Conservation (phyloP, 2,329 filamentous ascomycete species). For the Lasiodiplodia hormozganensis region DNA sequence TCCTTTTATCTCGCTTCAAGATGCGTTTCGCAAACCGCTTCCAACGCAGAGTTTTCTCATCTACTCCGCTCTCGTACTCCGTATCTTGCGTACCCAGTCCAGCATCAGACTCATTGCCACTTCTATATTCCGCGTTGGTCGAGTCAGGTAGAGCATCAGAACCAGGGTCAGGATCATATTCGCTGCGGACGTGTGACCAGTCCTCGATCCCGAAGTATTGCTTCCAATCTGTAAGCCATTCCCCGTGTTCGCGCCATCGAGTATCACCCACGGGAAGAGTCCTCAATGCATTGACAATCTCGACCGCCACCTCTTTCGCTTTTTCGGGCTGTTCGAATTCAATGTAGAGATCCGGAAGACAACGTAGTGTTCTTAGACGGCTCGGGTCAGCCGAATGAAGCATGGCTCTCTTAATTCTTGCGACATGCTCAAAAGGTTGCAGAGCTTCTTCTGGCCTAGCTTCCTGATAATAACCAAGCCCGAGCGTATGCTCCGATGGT, state of each 20-base stretch:
- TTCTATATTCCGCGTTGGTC: too few species aligned
- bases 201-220: not conserved
- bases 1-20: too few species aligned
- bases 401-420: not conserved
- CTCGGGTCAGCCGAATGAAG: not conserved
- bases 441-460: not conserved
- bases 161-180: not conserved
- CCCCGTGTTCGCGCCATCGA: not conserved
- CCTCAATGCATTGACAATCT: not conserved
- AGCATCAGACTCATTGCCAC: too few species aligned
- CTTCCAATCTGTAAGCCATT: not conserved
- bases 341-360: not conserved
- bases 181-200: not conserved
- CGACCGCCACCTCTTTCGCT: not conserved
- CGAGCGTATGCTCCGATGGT: not conserved
- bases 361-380: not conserved
- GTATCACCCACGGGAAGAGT: not conserved
- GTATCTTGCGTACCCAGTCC: too few species aligned
- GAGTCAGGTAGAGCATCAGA: too few species aligned
- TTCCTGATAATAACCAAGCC: not conserved
- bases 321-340: not conserved
- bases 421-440: not conserved
- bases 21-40: too few species aligned
- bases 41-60: too few species aligned
- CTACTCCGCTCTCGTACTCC: too few species aligned